Evolutionary conservation across 2,329 filamentous ascomycete genomes (phyloP), one percentile per base, ranked within the genome.

Genomic region (Apiospora aurea): DNA sequence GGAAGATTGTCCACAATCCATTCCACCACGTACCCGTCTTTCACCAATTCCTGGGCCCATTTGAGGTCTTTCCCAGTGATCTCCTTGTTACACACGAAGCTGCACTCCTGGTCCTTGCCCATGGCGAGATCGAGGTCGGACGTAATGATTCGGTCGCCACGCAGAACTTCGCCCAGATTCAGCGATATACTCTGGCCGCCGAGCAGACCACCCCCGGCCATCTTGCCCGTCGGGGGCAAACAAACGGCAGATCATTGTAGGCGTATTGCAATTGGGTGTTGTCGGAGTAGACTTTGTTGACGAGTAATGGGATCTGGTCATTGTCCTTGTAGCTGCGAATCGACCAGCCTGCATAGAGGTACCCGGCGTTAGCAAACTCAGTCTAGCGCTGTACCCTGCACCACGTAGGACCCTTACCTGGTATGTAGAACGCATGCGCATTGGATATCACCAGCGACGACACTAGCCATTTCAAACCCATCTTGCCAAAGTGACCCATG

Each of bases 1-100:
- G 95, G 94, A 13, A 97, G 86, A 78, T 97, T 97, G 81, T 97
- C 94, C 75, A 96, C 93, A 76, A 97, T 97, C 95, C 94, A 97
- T 82, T 97, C 94, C 1, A 92, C 91, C n/a, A 96, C 91, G 80
- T 96, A 97, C 47, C 93, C 93, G 70, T 95, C 89, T 73, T 88
- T 88, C 51, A 97, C 91, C 78, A 97, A 83, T 74, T 95, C 86
- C 76, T 88, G 89, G 5, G 93, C 92, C 79, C 90, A 89, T 76
- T 88, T 87, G 72, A 97, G 81, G 67, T 91, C 92, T 66, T 86
- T 85, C 51, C 89, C 87, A 74, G 89, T 88, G 21, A 96, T 85
- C 71, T 92, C 87, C 69, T 87, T 87, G 49, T 88, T 92, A 83
- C 95, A 96, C 14, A 97, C 87, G 76, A 91, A 88, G 73, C 88